A percentile compares a stretch with the other conserved stretches of the same genome.
Conservation (phyloP, 345 rosid genomes). For the Euphorbia peplus region DNA sequence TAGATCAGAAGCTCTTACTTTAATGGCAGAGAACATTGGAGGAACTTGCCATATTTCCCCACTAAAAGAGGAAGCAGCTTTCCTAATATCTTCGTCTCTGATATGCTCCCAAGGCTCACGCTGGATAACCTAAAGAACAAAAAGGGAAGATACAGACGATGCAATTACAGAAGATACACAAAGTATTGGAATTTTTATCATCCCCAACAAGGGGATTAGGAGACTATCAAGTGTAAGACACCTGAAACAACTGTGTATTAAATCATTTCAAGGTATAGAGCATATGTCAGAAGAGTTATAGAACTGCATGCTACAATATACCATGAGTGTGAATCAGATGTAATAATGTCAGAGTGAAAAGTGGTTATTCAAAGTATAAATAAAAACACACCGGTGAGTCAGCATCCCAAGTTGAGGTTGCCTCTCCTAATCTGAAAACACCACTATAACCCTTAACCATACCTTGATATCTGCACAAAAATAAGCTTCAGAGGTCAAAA, state of each 20-base stretch:
- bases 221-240: background rate
- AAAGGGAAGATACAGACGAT: background rate
- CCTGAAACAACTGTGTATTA: background rate
- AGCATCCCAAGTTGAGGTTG: conserved; percentile 96
- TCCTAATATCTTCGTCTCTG: conserved; percentile 74
- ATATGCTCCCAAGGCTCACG: conserved; percentile 98
- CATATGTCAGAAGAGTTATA: background rate
- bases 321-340: background rate
- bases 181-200: background rate
- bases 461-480: conserved; percentile 71
- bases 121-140: conserved; percentile 62
- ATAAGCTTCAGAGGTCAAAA: conserved; percentile 5
- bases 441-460: conserved; percentile 92
- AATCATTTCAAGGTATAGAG: background rate
- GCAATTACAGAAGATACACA: background rate
- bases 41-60: conserved; percentile 99
- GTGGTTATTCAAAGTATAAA: conserved; percentile 2
- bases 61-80: conserved; percentile 64
- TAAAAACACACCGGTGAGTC: conserved; percentile 83
- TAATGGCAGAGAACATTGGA: conserved; percentile 98
- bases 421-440: conserved; percentile 93
- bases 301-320: conserved; percentile 1
- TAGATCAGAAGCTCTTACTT: conserved; percentile 47
- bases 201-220: background rate
- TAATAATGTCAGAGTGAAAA: background rate